These are phyloP conservation scores for Allium fistulosum DNA, from an alignment of 106 monocot species.

Conservation along the genomic window DNA sequence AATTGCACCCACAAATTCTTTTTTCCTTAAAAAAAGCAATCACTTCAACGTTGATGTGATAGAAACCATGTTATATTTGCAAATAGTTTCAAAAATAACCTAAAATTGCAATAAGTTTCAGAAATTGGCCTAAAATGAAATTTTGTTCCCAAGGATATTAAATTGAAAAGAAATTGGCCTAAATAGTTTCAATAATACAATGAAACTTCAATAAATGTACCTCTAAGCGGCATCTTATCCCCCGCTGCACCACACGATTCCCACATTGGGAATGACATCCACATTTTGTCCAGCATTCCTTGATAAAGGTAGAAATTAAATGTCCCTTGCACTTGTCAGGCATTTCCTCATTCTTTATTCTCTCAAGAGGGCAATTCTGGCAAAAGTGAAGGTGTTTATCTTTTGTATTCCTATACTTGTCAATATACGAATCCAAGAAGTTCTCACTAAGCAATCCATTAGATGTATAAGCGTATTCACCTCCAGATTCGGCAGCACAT, in stretches of 20 bases:
- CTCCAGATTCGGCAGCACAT: slow-evolving; percentile 83
- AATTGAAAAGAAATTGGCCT: too few species aligned
- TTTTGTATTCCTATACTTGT: slow-evolving; percentile 20
- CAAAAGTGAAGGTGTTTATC: slow-evolving; percentile 43
- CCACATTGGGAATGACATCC: slow-evolving; percentile 74
- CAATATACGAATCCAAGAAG: slow-evolving; percentile 61
- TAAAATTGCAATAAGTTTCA: too few species aligned
- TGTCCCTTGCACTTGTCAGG: slow-evolving; percentile 75
- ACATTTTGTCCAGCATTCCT: slow-evolving; percentile 94
- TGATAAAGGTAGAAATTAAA: slow-evolving; percentile 55
- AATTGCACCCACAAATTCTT: too few species aligned
- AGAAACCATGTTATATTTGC: too few species aligned
- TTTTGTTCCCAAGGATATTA: too few species aligned
- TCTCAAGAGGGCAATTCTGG: slow-evolving; percentile 69
- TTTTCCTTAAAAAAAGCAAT: too few species aligned
- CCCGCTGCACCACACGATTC: slow-evolving; percentile 84
- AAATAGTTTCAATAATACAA: too few species aligned
- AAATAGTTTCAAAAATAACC: too few species aligned
- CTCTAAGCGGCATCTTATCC: slow-evolving; percentile 65
- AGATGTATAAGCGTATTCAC: slow-evolving; percentile 66
- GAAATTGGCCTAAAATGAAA: too few species aligned
- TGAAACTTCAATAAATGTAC: slow-evolving; percentile 6
- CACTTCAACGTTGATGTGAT: too few species aligned
- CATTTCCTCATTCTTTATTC: slow-evolving; percentile 46
- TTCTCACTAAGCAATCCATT: slow-evolving; percentile 49